These are phyloP conservation scores for Globisporangium echinulatum DNA, from an alignment of 352 stramenopile species.

Conservation along the genomic window DNA sequence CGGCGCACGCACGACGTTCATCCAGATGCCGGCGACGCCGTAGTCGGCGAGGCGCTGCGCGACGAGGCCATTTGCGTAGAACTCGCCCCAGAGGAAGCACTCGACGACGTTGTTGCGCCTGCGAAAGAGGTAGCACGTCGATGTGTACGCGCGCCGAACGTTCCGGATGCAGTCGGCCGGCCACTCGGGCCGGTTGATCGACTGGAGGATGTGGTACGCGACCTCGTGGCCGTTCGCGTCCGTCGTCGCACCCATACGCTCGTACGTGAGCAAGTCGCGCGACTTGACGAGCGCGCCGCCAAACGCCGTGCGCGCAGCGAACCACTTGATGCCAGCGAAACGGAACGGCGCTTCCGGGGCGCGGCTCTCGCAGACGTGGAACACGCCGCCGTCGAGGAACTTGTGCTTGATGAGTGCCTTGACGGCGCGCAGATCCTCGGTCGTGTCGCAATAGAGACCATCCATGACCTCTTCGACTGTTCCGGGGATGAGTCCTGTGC, in stretches of 20 bases:
- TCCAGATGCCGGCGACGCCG: conserved; percentile 16
- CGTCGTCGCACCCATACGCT: conserved; percentile 12
- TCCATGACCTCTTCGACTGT: conserved; percentile 30
- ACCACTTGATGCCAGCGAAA: conserved; percentile 48
- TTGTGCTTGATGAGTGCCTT: conserved; percentile 29
- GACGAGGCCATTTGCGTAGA: conserved; percentile 23
- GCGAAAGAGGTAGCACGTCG: conserved; percentile 37
- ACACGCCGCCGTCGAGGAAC: conserved; percentile 24
- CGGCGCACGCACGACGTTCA: conserved; percentile 16
- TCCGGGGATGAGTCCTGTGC: conserved; percentile 10
- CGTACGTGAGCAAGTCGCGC: conserved; percentile 25
- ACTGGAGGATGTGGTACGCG: conserved; percentile 18
- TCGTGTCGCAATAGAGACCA: conserved; percentile 41
- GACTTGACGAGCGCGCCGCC: conserved; percentile 11
- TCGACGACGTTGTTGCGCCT: conserved; percentile 26
- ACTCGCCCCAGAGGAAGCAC: conserved; percentile 32
- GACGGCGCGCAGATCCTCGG: conserved; percentile 25
- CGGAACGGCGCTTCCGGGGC: conserved; percentile 26
- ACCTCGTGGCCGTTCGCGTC: conserved; percentile 14
- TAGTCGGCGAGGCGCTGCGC: conserved; percentile 14
- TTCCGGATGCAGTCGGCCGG: conserved; percentile 19
- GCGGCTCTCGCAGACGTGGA: conserved; percentile 25
- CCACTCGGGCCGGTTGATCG: conserved; percentile 17
- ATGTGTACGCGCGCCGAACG: conserved; percentile 30
- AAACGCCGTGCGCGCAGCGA: conserved; percentile 19